Evolutionary conservation across 2,329 filamentous ascomycete genomes (phyloP), one percentile per base, ranked within the genome.

Genomic region (Arthrinium phaeospermum): DNA sequence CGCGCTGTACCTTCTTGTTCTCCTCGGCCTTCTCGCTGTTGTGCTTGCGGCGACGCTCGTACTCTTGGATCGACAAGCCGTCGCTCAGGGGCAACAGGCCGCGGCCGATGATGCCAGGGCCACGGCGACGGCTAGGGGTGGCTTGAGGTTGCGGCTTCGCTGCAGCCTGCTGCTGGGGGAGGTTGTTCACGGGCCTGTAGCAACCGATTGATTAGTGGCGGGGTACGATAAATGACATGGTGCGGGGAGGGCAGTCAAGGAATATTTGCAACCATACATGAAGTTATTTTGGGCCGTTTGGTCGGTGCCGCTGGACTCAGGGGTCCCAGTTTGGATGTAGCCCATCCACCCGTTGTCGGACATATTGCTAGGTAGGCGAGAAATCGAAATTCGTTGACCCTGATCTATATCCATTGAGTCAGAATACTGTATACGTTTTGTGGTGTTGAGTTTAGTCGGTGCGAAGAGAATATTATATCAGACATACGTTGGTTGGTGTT

Each of bases 61-160:
- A 34, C 53, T 71, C 69, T 16, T 71, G 51, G 41, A 45, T 7
- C 8, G 37, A 5, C 24, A 71, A 16, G 41, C 27, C 53, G 8
- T 67, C 37, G 53, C 24, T 41, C 47, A 70, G n/a, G 46, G 68
- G 68, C 34, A 51, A 47, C 46, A 70, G 22, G 37, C 68, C 68
- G 8, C 34, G 46, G 22, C 34, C 68, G 46, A 44, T 27, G 46
- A 13, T 64, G 5, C 53, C 27, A 22, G 57, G 34, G 22, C 19
- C 19, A 5, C 34, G 19, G 19, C 57, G 34, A 3, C 57, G 57
- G 4, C 19, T 4, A 8, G 34, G 10, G 19, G 1, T 19, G 3
- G 30, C 4, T 6, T 13, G 57, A 34, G 19, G 3, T 22, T 64
- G 30, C 19, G 30, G 0, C n/a, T 19, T 7, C 13, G 1, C n/a